Base-by-base conservation (phyloP, 2,329 filamentous ascomycete genomes). In the Pseudogymnoascus sp. region DNA sequence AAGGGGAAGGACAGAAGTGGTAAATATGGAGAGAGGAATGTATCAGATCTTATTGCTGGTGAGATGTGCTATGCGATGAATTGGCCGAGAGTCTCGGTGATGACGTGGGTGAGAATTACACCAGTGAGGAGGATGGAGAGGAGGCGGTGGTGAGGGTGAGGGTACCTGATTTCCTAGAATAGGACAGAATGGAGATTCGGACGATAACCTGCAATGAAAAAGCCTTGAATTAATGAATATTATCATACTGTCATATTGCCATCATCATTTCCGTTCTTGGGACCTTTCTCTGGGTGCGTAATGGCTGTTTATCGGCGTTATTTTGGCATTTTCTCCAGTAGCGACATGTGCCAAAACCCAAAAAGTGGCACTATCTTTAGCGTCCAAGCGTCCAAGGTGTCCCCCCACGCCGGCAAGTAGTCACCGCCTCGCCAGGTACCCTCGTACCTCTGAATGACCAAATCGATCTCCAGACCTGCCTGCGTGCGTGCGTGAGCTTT, bases 371-470 rank as follows among this genome's bases (percentile, higher is more conserved):
- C 23, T 48, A 48, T 28, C 1, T 23, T 18, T 48, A 48, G 41
- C 41, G 41, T 23, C 41, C 18, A 28, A 28, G 21, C 37, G 15
- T 10, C 37, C 37, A 19, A 41, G 13, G 12, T 13, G 4, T 13
- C 3, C 41, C 41, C 41, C 41, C 41, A 48, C 39, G 39, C 39
- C 39, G 41, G n/a, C n/a, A 3, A 28, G n/a, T 10, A 48, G 41
- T 48, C 41, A 48, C 41, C 41, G 41, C 41, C 41, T 28, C 23
- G 23, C 23, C 41, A 48, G 41, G 41, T 48, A 48, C 41, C 41
- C 8, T 48, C 41, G 41, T 48, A 48, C 41, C 41, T 48, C 41
- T 48, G 41, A 48, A 48, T 48, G 41, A 48, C 41, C 41, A 48
- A 48, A 48, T 48, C 41, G 23, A 48, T 48, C 23, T 48, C 41